Conservation (phyloP, 225 moss, liverwort and hornwort species). For the Climacium dendroides region DNA sequence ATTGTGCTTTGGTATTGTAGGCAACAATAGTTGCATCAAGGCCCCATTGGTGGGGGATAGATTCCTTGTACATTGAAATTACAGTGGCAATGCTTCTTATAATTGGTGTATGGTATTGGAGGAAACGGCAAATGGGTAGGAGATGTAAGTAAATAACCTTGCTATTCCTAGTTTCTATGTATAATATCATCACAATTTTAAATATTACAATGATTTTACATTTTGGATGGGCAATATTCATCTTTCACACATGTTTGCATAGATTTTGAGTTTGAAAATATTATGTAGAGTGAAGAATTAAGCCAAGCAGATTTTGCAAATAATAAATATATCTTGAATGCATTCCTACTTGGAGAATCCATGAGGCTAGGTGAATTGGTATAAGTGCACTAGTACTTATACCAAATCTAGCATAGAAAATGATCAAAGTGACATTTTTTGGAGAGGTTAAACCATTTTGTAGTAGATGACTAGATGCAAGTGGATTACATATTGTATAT, state of each 20-base stretch:
- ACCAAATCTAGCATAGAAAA: rapidly evolving
- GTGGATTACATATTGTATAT: background rate
- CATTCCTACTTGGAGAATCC: background rate
- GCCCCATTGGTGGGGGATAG: constrained; percentile 12
- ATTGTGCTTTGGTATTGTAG: background rate
- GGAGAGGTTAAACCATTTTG: background rate
- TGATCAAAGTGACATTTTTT: background rate
- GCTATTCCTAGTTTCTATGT: background rate
- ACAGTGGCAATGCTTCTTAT: background rate
- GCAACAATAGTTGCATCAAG: background rate
- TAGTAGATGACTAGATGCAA: background rate
- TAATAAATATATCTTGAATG: rapidly evolving
- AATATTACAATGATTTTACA: background rate
- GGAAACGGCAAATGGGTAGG: background rate
- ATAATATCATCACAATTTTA: background rate
- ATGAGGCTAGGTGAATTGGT: background rate
- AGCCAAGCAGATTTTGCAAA: no score
- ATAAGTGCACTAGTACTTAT: no score
- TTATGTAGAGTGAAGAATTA: background rate
- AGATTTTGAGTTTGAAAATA: background rate
- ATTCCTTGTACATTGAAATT: constrained; percentile 14
- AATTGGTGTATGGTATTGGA: background rate
- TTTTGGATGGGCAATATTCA: background rate
- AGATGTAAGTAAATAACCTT: background rate
- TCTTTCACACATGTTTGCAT: background rate